phyloP scores from a whole-genome alignment of 176 grass and related monocot species.

The Oryza australiensis region DNA sequence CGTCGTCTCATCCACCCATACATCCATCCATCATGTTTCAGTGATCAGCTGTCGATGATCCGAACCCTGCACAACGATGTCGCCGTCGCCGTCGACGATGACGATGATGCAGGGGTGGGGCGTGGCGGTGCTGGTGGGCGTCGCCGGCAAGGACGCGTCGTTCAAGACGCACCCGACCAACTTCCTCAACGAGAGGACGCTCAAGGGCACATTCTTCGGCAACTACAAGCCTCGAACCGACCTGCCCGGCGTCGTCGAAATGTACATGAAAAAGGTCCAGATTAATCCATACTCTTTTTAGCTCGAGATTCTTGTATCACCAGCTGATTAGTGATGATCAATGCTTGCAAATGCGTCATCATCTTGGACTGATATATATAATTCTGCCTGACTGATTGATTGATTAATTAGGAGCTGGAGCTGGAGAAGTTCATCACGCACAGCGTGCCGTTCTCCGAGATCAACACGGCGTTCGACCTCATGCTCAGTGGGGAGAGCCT shows the following conservation, averaged over 20 bases:
- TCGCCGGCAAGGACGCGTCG: slow-evolving; percentile 49
- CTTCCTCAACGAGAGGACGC: slow-evolving; percentile 81
- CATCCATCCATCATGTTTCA: no score
- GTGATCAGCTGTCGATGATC: no score
- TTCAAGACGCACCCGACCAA: slow-evolving; percentile 88
- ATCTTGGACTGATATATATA: no score
- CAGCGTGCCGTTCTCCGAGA: slow-evolving; percentile 56
- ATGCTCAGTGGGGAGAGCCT: slow-evolving; percentile 72
- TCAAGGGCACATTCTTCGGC: slow-evolving; percentile 93
- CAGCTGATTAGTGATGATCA: no score
- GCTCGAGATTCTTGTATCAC: background rate
- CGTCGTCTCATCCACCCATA: no score
- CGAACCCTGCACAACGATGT: no score
- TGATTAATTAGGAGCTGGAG: slow-evolving; percentile 55
- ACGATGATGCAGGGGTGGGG: no score
- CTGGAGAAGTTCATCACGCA: slow-evolving; percentile 92
- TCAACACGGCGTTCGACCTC: slow-evolving; percentile 78
- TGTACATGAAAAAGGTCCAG: slow-evolving; percentile 63
- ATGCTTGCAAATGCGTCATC: no score
- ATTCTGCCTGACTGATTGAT: no score
- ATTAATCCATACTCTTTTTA: background rate
- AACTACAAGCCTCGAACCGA: slow-evolving; percentile 84
- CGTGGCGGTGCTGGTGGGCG: no score
- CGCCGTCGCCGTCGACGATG: no score
- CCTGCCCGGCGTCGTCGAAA: slow-evolving; percentile 70